Percentiles rank a stretch among this genome's conserved stretches.
These are phyloP conservation scores for Albifimbria verrucaria DNA, from an alignment of 2,329 filamentous ascomycete genomes.

Conservation along the genomic window DNA sequence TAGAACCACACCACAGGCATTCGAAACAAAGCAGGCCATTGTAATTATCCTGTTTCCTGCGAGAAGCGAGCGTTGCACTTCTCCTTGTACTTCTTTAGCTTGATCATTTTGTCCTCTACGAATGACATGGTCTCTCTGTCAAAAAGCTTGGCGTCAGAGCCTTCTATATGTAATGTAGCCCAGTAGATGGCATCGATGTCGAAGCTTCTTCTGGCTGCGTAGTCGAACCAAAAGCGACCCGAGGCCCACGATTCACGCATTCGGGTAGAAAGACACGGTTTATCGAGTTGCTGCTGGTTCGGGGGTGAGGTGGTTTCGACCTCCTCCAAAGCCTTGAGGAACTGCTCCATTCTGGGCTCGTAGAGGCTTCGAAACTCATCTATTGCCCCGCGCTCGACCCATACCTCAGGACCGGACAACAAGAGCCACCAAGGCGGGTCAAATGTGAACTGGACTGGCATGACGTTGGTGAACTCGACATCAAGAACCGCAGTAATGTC, in stretches of 20 bases:
- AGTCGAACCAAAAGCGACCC: constrained; percentile 34
- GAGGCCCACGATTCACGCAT: constrained; percentile 33
- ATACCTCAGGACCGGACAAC: constrained; percentile 16
- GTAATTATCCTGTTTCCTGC: no score
- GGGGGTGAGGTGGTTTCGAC: constrained; percentile 15
- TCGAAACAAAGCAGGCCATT: no score
- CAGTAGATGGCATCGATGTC: constrained; percentile 32
- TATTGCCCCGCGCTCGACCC: constrained; percentile 16
- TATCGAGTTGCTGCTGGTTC: neutral
- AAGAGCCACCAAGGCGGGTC: constrained; percentile 39
- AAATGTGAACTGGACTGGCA: constrained; percentile 34
- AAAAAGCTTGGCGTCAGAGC: constrained; percentile 17
- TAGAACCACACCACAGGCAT: no score
- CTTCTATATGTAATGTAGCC: constrained; percentile 21
- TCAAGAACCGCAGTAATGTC: constrained; percentile 35
- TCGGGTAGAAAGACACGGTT: constrained; percentile 13
- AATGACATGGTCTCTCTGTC: constrained; percentile 23
- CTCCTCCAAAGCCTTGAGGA: constrained; percentile 29
- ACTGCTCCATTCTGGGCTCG: constrained; percentile 31
- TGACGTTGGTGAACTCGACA: constrained; percentile 37
- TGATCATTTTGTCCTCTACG: constrained; percentile 23
- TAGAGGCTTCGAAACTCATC: constrained; percentile 22
- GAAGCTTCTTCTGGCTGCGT: constrained; percentile 31
- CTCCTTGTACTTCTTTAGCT: constrained; percentile 24
- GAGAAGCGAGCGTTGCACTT: constrained; percentile 24